Percentiles rank a stretch among this genome's conserved stretches.
phyloP scores from a whole-genome alignment of 495 filamentous ascomycete genomes.

The Podospora pseudoanserina region DNA sequence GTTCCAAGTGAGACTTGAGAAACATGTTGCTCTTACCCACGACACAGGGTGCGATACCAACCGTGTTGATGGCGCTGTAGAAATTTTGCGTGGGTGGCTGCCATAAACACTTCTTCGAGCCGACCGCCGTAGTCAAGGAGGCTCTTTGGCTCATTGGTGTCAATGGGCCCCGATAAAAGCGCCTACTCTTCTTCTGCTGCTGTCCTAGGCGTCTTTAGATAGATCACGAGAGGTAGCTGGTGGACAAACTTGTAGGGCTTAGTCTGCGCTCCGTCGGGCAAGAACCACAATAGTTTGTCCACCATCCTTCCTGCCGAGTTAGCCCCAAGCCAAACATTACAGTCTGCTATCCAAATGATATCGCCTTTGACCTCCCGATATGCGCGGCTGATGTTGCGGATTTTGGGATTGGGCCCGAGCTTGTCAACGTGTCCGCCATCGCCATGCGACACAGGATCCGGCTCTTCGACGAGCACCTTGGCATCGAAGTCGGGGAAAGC shows the following conservation, averaged over 20 bases:
- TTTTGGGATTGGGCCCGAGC: slow-evolving; percentile 95
- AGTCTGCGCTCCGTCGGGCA: slow-evolving; percentile 33
- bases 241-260: slow-evolving; percentile 91
- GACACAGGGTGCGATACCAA: slow-evolving; percentile 85
- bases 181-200: slow-evolving; percentile 22
- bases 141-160: slow-evolving; percentile 8
- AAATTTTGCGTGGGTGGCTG: slow-evolving; percentile 93
- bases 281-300: slow-evolving; percentile 72
- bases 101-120: slow-evolving; percentile 90
- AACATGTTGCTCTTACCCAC: slow-evolving; percentile 99
- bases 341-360: slow-evolving; percentile 92
- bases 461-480: slow-evolving; percentile 73
- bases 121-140: slow-evolving; percentile 61
- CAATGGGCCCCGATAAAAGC: slow-evolving; percentile 15
- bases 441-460: slow-evolving; percentile 70
- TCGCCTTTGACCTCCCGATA: slow-evolving; percentile 93
- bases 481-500: slow-evolving; percentile 75
- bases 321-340: slow-evolving; percentile 88
- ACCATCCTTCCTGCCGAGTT: slow-evolving; percentile 83
- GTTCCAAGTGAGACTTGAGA: slow-evolving; percentile 81
- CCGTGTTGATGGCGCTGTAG: slow-evolving; percentile 95
- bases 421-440: slow-evolving; percentile 48
- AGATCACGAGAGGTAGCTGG: slow-evolving; percentile 82
- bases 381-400: slow-evolving; percentile 90
- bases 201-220: slow-evolving; percentile 50